Conservation (phyloP, 208 protist species). For the Naegleria lovaniensis region DNA sequence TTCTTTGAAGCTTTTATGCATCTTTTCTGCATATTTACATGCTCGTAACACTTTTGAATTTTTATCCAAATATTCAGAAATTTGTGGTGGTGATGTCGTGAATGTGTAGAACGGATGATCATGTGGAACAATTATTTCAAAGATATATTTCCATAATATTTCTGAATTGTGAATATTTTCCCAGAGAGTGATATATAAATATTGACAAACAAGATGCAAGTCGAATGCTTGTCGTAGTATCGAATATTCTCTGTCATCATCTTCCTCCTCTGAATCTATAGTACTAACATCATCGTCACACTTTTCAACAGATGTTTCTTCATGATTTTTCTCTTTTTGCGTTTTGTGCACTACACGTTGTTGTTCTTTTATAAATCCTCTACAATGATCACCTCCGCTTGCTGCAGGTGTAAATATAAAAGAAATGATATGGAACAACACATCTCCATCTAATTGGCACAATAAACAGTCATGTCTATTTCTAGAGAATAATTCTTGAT, state of each 20-base stretch:
- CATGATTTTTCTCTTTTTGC: no score
- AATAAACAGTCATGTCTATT: no score
- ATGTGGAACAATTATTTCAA: not conserved
- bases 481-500: no score
- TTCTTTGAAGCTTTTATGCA: not conserved
- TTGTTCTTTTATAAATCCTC: no score
- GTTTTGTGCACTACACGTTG: no score
- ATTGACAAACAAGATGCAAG: not conserved
- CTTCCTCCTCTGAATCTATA: no score
- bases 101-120: not conserved
- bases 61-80: not conserved
- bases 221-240: not conserved
- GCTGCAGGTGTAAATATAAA: no score
- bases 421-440: no score
- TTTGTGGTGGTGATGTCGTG: not conserved
- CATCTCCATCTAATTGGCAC: no score
- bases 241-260: not conserved
- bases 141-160: not conserved
- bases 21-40: not conserved
- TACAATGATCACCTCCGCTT: no score
- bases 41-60: not conserved
- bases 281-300: no score
- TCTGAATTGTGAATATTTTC: not conserved
- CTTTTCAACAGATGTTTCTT: no score
- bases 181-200: not conserved